Base-by-base conservation (phyloP, 805 yeast species). In the Pichia rugopelliculosa region DNA sequence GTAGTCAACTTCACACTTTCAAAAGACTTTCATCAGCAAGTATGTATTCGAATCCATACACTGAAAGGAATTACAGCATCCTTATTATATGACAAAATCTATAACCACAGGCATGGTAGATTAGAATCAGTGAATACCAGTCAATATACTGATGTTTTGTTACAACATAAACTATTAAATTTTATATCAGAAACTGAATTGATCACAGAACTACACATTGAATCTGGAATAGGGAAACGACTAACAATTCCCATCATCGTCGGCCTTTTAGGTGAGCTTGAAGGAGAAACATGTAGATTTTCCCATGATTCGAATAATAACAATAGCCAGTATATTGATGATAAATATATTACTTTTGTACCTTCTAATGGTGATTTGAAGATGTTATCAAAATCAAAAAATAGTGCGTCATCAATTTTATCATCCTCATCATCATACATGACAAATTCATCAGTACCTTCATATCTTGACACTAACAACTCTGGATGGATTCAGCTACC, bases 401-500 rank as follows among this genome's bases (percentile, higher is more conserved):
- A 24, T 10, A 10, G 13, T 3, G n/a, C n/a, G 5, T 39, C 30
- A 3, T 41, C 44, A 22, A 12, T 22, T 10, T 33, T 33, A n/a
- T 9, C 40, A 1, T 25, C 42, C 21, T 38, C 44, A 6, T 18
- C 40, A 11, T 22, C 39, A 2, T 37, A 13, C 5, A 7, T 20
- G 6, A 26, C 41, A 18, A 21, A 27, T 6, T 24, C 41, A 21
- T 20, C 46, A 11, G n/a, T 15, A 5, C 24, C 47, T 6, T 27
- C 26, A 3, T 20, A 17, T n/a, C 22, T 18, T 3, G 18, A 37
- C 15, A 26, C 4, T 8, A 11, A 39, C 9, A 24, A 12, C 8
- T 10, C 3, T 12, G 79, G 80, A 50, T 83, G 88, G 84, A 64
- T 87, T 20, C 74, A 76, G 41, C 62, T 93, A 41, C 91, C 97